A percentile compares a stretch with the other conserved stretches of the same genome.
Conservation (phyloP, 305 asterid species). For the Fraxinus greggii region DNA sequence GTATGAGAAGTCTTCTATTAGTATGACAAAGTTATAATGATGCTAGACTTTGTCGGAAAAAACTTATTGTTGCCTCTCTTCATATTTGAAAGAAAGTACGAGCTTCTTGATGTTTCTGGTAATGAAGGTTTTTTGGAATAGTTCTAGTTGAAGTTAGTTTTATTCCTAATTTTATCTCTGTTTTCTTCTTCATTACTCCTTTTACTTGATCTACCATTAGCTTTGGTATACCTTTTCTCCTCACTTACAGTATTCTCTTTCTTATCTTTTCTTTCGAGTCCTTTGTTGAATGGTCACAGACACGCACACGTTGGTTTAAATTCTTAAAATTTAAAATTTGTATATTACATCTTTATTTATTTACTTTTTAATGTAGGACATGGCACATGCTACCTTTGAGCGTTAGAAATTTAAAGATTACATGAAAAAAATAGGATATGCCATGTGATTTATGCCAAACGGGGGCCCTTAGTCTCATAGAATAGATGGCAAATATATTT, state of each 20-base stretch:
- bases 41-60: not conserved
- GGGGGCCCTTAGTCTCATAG: not conserved
- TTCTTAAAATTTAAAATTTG: not conserved
- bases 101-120: not conserved
- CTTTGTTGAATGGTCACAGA: not conserved
- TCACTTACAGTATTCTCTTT: not conserved
- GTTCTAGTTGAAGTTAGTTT: not conserved
- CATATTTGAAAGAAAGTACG: not conserved
- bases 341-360: not conserved
- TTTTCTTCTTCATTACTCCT: not conserved
- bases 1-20: conserved; percentile 19
- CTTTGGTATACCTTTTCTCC: not conserved
- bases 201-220: not conserved
- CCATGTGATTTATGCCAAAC: not conserved
- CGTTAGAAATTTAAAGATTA: not conserved
- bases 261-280: not conserved
- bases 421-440: not conserved
- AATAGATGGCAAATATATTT: not conserved
- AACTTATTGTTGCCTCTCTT: not conserved
- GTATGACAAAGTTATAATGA: not conserved
- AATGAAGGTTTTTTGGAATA: not conserved
- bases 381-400: not conserved
- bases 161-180: not conserved
- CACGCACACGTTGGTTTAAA: not conserved
- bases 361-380: not conserved